Percentiles rank a stretch among this genome's conserved stretches.
phyloP scores from a whole-genome alignment of 2,329 filamentous ascomycete species.

The Sarocladium strictum region DNA sequence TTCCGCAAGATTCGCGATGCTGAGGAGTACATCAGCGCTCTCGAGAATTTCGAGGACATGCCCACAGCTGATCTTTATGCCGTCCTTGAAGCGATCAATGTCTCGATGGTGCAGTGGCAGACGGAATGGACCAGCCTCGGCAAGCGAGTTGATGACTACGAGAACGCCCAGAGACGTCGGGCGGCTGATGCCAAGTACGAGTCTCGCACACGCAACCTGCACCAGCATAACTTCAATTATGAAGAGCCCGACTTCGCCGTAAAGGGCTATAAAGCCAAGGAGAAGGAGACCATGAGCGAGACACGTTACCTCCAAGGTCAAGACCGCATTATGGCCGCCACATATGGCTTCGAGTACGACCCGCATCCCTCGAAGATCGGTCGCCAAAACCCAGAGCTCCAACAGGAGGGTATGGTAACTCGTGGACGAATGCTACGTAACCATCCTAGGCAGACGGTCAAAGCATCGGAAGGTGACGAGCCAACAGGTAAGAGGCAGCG shows the following conservation, averaged over 20 bases:
- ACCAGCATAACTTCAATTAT: constrained; percentile 35
- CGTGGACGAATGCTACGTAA: constrained; percentile 48
- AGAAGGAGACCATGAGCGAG: constrained; percentile 36
- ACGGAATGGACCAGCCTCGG: constrained; percentile 46
- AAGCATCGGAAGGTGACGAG: constrained; percentile 46
- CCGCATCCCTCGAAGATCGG: constrained; percentile 51
- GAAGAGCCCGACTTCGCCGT: constrained; percentile 48
- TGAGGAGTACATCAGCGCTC: constrained; percentile 39
- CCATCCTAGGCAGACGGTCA: constrained; percentile 51
- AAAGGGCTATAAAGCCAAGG: constrained; percentile 45
- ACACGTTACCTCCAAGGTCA: constrained; percentile 44
- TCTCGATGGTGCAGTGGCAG: constrained; percentile 45
- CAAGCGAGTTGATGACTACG: constrained; percentile 49
- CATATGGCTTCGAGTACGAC: constrained; percentile 58
- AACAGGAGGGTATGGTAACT: constrained; percentile 45
- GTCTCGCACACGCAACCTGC: constrained; percentile 35
- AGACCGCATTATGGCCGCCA: constrained; percentile 52
- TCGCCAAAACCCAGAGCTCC: constrained; percentile 51
- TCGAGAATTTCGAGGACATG: constrained; percentile 47
- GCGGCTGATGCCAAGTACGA: constrained; percentile 42
- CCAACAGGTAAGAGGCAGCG: constrained; percentile 48
- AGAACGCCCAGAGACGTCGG: constrained; percentile 47
- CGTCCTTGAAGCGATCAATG: constrained; percentile 37
- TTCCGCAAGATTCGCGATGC: constrained; percentile 47
- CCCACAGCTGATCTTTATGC: constrained; percentile 38